phyloP scores from a whole-genome alignment of 2,329 filamentous ascomycete species.

The Botrytis paeoniae region DNA sequence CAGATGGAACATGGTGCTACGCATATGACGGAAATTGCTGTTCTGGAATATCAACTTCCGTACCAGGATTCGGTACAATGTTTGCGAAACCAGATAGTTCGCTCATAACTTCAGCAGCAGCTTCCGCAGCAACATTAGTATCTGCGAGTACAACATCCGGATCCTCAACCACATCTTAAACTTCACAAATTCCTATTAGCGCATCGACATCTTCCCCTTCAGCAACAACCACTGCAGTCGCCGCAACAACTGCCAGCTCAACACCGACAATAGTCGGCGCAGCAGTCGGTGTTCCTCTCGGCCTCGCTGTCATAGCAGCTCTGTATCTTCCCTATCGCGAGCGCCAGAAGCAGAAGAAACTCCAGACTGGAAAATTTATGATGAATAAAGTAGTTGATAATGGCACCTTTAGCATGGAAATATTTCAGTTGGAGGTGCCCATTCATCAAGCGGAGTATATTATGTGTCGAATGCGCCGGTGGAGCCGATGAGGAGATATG shows the following conservation, averaged over 20 bases:
- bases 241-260: neutral
- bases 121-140: neutral
- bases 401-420: too few species aligned
- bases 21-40: conserved; percentile 27
- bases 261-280: conserved; percentile 20
- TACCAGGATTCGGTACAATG: conserved; percentile 22
- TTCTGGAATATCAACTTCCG: conserved; percentile 15
- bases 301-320: conserved; percentile 4
- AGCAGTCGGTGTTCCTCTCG: conserved; percentile 22
- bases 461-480: too few species aligned
- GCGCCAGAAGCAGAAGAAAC: too few species aligned
- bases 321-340: neutral
- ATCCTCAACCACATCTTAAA: neutral
- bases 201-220: neutral
- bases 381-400: too few species aligned
- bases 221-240: neutral
- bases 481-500: too few species aligned
- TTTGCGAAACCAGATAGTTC: conserved; percentile 17
- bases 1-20: conserved; percentile 25
- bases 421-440: too few species aligned
- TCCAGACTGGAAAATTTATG: too few species aligned
- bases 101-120: neutral
- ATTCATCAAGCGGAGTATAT: too few species aligned
- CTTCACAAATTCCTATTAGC: neutral
- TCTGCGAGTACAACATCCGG: neutral